Base-by-base conservation (phyloP, 768 basidiomycete genomes). In the Candolleomyces efflorescens region DNA sequence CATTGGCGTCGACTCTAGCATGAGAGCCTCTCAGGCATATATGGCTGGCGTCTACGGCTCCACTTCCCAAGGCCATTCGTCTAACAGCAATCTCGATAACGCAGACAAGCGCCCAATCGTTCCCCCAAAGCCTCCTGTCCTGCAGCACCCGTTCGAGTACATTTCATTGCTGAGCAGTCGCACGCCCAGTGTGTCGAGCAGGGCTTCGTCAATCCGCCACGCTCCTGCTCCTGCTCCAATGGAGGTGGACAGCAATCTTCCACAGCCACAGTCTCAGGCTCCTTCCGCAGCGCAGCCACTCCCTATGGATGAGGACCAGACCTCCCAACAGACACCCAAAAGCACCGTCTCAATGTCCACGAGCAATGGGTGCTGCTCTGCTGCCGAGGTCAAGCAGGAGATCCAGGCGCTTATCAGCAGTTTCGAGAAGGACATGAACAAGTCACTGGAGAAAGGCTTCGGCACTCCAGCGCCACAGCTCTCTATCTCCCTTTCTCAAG, bases 201-300 rank as follows among this genome's bases (percentile, higher is more conserved):
- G 71, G 73, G 2, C 73, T 73, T 3, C 77, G 71, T 44, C 67
- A 71, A 60, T 69, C 73, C 43, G 72, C 71, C 49, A 65, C 65
- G 23, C 62, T 70, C 4, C 56, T 66, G 23, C 62, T 70, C 4
- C 56, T 66, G 20, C 53, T 51, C 41, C 53, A 23, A 61, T 62
- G 62, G 62, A 59, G 38, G 58, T 63, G 23, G 55, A 59, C 56
- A 59, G 55, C 27, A 57, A 56, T 20, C 41, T 55, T 18, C 61
- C 66, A 32, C 56, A 56, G 48, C 62, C 59, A 24, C 66, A 61
- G 41, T 64, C 64, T 45, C 64, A 63, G 13, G 67, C 64, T 39
- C 63, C 12, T 5, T 32, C 56, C 20, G 9, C 39, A 55, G 22
- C 54, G 59, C 39, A 60, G 49, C 38, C 60, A 32, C 47, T 20